A percentile compares a stretch with the other conserved stretches of the same genome.
These are phyloP conservation scores for Debaryomyces fabryi DNA, from an alignment of 1,139 yeast species.

Conservation along the genomic window DNA sequence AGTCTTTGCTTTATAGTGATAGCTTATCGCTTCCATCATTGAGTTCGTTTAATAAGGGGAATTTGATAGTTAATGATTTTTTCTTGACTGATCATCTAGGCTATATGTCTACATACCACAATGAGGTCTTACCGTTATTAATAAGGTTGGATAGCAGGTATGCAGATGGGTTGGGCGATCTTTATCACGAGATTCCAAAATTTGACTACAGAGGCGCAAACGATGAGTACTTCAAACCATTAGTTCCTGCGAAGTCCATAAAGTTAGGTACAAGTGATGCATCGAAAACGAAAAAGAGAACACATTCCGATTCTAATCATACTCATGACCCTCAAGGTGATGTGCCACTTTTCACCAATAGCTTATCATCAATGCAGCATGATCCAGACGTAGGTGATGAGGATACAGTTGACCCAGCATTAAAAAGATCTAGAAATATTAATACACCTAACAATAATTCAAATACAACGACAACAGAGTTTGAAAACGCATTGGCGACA, in stretches of 20 bases:
- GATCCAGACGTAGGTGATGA: constrained; percentile 18
- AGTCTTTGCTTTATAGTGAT: constrained; percentile 37
- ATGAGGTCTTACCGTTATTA: constrained; percentile 39
- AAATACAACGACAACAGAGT: constrained; percentile 22
- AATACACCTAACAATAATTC: constrained; percentile 11
- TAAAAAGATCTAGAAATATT: constrained; percentile 26
- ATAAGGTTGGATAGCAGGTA: constrained; percentile 33
- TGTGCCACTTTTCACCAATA: constrained; percentile 14
- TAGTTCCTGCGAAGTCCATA: constrained; percentile 25
- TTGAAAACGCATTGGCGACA: constrained; percentile 34
- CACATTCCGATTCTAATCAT: not conserved
- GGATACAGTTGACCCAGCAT: constrained; percentile 34
- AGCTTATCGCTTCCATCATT: constrained; percentile 36
- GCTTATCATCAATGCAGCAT: constrained; percentile 8
- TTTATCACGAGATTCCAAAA: constrained; percentile 36
- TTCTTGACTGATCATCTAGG: constrained; percentile 39
- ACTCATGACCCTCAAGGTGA: constrained; percentile 10
- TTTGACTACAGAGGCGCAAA: constrained; percentile 39
- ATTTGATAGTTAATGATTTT: constrained; percentile 40
- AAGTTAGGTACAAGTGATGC: constrained; percentile 11
- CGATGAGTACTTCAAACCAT: constrained; percentile 32
- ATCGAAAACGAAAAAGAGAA: constrained; percentile 18
- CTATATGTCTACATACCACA: constrained; percentile 45
- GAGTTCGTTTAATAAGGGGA: constrained; percentile 36
- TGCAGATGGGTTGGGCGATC: constrained; percentile 33